These are phyloP conservation scores for Fusarium robinianum DNA, from an alignment of 2,329 filamentous ascomycete species.

Conservation along the genomic window DNA sequence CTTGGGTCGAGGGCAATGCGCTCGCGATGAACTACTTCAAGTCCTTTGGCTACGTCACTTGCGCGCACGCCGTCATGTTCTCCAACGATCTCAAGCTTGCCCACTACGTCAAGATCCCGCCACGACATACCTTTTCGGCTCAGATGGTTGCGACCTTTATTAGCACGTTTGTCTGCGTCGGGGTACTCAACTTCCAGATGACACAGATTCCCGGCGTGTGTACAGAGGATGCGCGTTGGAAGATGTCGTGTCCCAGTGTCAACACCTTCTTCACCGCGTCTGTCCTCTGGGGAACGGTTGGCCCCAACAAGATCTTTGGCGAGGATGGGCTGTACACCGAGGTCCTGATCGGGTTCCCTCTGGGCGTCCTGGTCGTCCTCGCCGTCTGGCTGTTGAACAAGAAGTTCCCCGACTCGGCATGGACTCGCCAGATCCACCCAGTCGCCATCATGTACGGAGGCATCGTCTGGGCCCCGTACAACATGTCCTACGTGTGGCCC, in stretches of 20 bases:
- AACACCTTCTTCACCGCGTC: constrained; percentile 62
- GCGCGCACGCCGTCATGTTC: constrained; percentile 57
- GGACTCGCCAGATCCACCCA: constrained; percentile 52
- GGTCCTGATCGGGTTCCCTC: constrained; percentile 54
- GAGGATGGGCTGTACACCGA: constrained; percentile 52
- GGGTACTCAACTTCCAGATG: constrained; percentile 56
- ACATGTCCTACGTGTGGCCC: constrained; percentile 57
- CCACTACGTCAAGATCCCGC: constrained; percentile 65
- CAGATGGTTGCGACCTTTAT: constrained; percentile 63
- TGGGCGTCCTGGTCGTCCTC: constrained; percentile 52
- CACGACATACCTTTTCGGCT: constrained; percentile 61
- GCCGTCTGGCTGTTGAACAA: constrained; percentile 47
- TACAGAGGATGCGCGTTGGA: constrained; percentile 51
- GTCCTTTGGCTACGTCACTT: constrained; percentile 55
- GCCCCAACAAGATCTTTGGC: constrained; percentile 56
- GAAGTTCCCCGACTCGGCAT: constrained; percentile 46
- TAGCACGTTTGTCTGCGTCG: constrained; percentile 56
- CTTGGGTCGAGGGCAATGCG: constrained; percentile 54
- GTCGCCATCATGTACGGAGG: constrained; percentile 54
- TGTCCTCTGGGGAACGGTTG: constrained; percentile 60
- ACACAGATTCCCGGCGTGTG: constrained; percentile 55
- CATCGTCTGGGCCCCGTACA: constrained; percentile 54
- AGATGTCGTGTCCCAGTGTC: constrained; percentile 56
- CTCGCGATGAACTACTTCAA: constrained; percentile 61
- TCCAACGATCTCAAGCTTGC: constrained; percentile 54